Base-by-base conservation (phyloP, 139 green algal species). In the Chlamydomonas sp. region DNA sequence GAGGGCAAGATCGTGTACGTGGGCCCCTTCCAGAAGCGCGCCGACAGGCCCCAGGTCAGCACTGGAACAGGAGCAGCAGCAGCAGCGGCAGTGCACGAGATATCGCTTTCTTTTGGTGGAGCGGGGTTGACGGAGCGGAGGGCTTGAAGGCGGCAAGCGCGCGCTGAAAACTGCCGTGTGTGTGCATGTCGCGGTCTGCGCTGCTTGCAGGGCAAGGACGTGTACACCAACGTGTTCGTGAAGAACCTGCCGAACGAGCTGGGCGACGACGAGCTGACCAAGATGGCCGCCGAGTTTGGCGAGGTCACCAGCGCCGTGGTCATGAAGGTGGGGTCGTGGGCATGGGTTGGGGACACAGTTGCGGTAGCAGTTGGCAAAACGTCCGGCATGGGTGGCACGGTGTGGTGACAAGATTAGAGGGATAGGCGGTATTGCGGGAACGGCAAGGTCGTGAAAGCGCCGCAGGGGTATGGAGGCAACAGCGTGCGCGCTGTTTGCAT, bases 151-250 rank as follows among this genome's bases (percentile, higher is more conserved):
- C 31, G 31, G 31, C 31, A 49, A 49, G 31, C 31, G 31, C 17
- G 18, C 9, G 12, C 68, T 73, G 12, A n/a, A 12, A 73, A 31
- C 68, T 12, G 12, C 6, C 10, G 10, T 5, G 4, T 74, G 4
- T 7, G 12, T 74, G 68, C 68, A 74, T 74, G 68, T 15, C 68
- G 15, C 68, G 18, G 1, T 31, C 15, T 15, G 12, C 12, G n/a
- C 15, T 15, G 12, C 12, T 18, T 16, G 4, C 76, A 82, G 75
- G 84, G 84, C 64, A 88, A 88, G 84, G 84, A 88, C 57, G 63
- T 78, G 80, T 99, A 95, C 94, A 98, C 94, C 84, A 99, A 99
- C 88, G 91, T 99, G 66, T 99, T 96, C 86, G 93, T 99, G 67
- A 99, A 99, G 94, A 97, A 98, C 90, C 90, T 99, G 88, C 88